These are phyloP conservation scores for Phoma sp. DNA, from an alignment of 2,329 filamentous ascomycete species.

Conservation along the genomic window DNA sequence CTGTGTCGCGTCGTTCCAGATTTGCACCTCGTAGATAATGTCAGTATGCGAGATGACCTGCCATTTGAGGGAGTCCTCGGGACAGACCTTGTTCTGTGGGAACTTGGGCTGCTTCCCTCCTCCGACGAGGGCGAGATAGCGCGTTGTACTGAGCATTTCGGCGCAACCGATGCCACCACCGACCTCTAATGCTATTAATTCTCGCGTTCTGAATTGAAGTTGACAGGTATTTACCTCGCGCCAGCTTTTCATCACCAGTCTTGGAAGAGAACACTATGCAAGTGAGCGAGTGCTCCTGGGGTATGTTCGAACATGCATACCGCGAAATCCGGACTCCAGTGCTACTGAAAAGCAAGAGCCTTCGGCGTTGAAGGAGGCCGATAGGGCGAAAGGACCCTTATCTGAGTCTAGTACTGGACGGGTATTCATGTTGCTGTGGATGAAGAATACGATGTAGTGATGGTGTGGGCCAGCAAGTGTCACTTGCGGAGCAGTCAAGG, in stretches of 20 bases:
- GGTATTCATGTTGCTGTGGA: conserved; percentile 74
- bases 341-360: conserved; percentile 86
- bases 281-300: conserved; percentile 17
- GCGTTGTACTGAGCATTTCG: conserved; percentile 85
- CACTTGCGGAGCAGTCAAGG: conserved; percentile 12
- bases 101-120: conserved; percentile 86
- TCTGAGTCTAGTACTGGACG: conserved; percentile 82
- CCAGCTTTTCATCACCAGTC: conserved; percentile 38
- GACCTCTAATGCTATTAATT: conserved; percentile 35
- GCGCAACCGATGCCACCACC: conserved; percentile 77
- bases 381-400: conserved; percentile 75
- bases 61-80: conserved; percentile 32
- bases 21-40: conserved; percentile 65
- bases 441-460: not conserved
- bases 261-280: conserved; percentile 39
- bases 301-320: conserved; percentile 66
- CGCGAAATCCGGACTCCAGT: conserved; percentile 75
- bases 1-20: conserved; percentile 88
- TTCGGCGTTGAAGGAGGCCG: conserved; percentile 84
- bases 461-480: conserved; percentile 18
- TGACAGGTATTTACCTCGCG: conserved; percentile 31
- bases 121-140: conserved; percentile 87
- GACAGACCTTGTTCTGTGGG: conserved; percentile 77
- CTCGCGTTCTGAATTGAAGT: not conserved
- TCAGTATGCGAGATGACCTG: conserved; percentile 34